These are phyloP conservation scores for Rhododendron williamsianum DNA, from an alignment of 148 eudicot species.

Conservation along the genomic window DNA sequence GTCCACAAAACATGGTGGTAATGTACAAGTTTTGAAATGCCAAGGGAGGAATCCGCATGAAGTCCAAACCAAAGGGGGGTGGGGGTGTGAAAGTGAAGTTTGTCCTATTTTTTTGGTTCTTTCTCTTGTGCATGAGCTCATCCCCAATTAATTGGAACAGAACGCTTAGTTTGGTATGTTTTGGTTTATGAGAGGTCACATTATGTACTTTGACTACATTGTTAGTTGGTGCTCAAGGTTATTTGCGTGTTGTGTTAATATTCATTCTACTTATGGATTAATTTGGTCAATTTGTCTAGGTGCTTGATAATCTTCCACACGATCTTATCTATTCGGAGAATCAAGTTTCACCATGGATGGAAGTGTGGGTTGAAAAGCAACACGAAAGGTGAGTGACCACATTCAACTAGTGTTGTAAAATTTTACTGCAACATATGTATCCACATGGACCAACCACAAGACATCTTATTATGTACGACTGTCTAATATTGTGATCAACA, in stretches of 20 bases:
- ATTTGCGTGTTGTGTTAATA: neutral
- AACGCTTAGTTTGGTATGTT: neutral
- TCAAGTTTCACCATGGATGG: conserved; percentile 93
- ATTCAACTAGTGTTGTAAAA: neutral
- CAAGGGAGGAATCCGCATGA: neutral
- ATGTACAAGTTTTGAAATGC: neutral
- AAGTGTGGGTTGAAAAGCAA: conserved; percentile 89
- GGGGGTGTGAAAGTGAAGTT: neutral
- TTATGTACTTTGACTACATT: neutral
- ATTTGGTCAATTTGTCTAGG: conserved; percentile 35
- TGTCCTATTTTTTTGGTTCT: neutral
- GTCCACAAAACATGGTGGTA: neutral
- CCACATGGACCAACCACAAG: neutral
- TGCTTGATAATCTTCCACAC: conserved; percentile 98
- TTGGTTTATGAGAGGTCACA: neutral
- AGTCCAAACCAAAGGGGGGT: neutral
- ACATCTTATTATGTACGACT: neutral
- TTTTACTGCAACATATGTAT: neutral
- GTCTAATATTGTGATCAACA: neutral
- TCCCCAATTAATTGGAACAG: neutral
- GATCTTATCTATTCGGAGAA: conserved; percentile 77
- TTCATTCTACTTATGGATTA: neutral
- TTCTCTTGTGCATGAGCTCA: neutral
- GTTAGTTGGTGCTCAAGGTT: neutral
- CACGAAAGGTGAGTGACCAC: conserved; percentile 44